Evolutionary conservation across 306 rosid species (phyloP).

Genomic region (Sphenostylis stenocarpa): DNA sequence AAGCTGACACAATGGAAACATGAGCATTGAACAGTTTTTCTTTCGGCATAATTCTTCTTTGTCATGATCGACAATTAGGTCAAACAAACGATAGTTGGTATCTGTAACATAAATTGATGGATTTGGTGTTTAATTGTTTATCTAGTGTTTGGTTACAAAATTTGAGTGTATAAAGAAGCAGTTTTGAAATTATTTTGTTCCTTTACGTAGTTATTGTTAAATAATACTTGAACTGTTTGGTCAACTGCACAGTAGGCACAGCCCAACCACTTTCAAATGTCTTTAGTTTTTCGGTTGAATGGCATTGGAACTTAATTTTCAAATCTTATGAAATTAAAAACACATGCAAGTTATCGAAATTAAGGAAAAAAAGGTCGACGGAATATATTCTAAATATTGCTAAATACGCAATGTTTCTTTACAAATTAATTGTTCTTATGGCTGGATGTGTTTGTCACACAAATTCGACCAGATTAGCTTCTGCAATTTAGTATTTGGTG

Average conservation of each 20-base stretch:
- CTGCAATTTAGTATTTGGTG: not conserved
- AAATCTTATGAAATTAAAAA: too few species aligned
- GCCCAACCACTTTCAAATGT: too few species aligned
- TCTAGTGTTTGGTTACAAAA: slow-evolving; percentile 6
- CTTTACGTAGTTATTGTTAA: too few species aligned
- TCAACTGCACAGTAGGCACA: too few species aligned
- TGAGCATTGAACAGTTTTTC: not conserved
- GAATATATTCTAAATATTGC: not conserved
- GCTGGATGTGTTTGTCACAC: not conserved
- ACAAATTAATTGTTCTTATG: not conserved
- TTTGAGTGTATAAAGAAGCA: not conserved
- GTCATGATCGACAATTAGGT: not conserved
- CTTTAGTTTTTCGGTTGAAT: too few species aligned
- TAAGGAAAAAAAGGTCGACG: too few species aligned
- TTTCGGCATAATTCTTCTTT: not conserved
- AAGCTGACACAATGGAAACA: not conserved
- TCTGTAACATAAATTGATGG: not conserved
- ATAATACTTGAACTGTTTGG: too few species aligned
- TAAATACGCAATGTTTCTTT: not conserved
- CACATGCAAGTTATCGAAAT: too few species aligned
- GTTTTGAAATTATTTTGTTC: too few species aligned
- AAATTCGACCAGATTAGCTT: not conserved
- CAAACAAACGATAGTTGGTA: not conserved
- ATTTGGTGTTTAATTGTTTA: slow-evolving; percentile 15
- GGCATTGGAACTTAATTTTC: too few species aligned